phyloP scores from a whole-genome alignment of 805 yeast species.

The Yamadazyma sp. region DNA sequence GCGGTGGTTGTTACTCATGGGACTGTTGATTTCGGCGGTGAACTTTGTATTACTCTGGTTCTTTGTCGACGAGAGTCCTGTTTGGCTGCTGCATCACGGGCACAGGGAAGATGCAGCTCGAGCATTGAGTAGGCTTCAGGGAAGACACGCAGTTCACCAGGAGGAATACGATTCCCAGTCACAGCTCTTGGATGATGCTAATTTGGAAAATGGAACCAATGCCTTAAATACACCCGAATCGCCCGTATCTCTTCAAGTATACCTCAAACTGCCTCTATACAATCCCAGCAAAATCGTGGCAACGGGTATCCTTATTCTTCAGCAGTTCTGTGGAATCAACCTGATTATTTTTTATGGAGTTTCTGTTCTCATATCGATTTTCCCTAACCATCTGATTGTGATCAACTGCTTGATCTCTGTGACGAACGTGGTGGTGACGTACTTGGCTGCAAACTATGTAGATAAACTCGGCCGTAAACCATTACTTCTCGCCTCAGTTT shows the following conservation, averaged over 20 bases:
- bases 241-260: conserved; percentile 35
- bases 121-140: conserved; percentile 37
- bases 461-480: conserved; percentile 72
- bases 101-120: conserved; percentile 39
- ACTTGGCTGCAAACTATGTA: conserved; percentile 69
- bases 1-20: conserved; percentile 70
- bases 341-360: conserved; percentile 94
- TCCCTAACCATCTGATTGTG: conserved; percentile 69
- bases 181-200: conserved; percentile 14
- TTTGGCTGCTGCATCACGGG: conserved; percentile 67
- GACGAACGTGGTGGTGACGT: conserved; percentile 73
- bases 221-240: conserved; percentile 5
- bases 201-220: neutral
- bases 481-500: conserved; percentile 58
- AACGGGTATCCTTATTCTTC: conserved; percentile 73
- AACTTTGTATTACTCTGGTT: conserved; percentile 43
- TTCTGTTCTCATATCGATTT: conserved; percentile 64
- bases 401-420: conserved; percentile 77
- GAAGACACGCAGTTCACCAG: conserved; percentile 27
- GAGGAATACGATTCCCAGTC: neutral
- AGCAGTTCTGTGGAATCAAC: conserved; percentile 92
- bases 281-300: conserved; percentile 62
- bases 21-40: conserved; percentile 51
- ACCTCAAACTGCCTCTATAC: conserved; percentile 53
- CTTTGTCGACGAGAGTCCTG: conserved; percentile 72